Base-by-base conservation (phyloP, 768 basidiomycete genomes). In the Piloderma croceum region DNA sequence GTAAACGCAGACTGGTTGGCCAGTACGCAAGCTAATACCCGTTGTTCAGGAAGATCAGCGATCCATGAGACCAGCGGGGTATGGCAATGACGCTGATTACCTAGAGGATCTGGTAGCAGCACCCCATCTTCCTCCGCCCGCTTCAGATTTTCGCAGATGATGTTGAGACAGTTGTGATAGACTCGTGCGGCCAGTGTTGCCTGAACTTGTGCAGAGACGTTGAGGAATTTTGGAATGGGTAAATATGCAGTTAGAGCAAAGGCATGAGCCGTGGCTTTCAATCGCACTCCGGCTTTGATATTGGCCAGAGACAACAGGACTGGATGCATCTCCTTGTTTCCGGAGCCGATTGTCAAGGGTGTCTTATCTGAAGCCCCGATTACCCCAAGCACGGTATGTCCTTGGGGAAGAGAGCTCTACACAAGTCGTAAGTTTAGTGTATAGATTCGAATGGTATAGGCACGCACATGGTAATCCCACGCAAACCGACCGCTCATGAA, bases 361-460 rank as follows among this genome's bases (percentile, higher is more conserved):
- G 63, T 63, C 36, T 67, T 67, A 38, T 65, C 58, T 0, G 59
- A 60, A 2, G 58, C 56, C 1, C 53, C 38, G 7, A 65, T 50
- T 0, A 52, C 47, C 2, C 62, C 57, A 7, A 64, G 36, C n/a
- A 65, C 43, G 0, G 59, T 63, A 1, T 51, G 47, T 2, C 59
- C 59, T 1, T 27, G 3, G 4, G 51, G 56, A 7, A 62, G 34
- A 24, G 40, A 23, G 6, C 42, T 32, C 54, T 58, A 21, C 5
- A 24, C 9, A 21, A 20, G 15, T n/a, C 15, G 27, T 29, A 15
- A 29, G 27, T 29, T 29, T 29, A 29, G 27, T 29, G 9, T 15
- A 29, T 15, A 9, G 15, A 9, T 9, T 29, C 27, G 10, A 15
- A 29, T 47, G 34, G 18, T 6, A 39, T 27, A n/a, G n/a, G n/a